Base-by-base conservation (phyloP, 306 rosid species). In the Acacia crassicarpa region DNA sequence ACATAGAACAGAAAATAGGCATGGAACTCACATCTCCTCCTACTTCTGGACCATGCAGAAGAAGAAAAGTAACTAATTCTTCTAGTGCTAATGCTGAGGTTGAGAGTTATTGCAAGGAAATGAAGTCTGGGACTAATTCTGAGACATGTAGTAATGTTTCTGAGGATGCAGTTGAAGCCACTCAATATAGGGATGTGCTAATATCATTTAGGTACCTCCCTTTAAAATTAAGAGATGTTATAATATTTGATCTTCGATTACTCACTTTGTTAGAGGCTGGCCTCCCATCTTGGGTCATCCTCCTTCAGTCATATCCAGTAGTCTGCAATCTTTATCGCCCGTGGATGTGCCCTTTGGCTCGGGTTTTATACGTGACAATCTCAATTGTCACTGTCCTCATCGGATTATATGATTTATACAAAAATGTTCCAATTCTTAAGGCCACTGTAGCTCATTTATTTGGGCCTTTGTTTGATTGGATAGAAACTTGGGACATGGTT, bases 391-490 rank as follows among this genome's bases (percentile, higher is more conserved):
- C 99, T 46, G 99, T 93, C 69, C 94, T 95, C 43, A 93, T 95
- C 80, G 99, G 99, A 84, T 93, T 95, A 76, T 95, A 91, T 75
- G 99, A 95, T 80, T 85, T 95, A 61, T 95, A 95, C 90, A 95
- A 95, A 83, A 95, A 95, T 85, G 98, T 95, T 84, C 99, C 99
- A 46, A 90, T 95, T 79, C 95, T 95, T 71, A 95, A 95, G 89
- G 96, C 88, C 80, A 88, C 99, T 65, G 98, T 94, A 23, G 89
- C 93, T 87, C 98, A 93, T 74, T 80, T 95, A 65, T 92, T 91
- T 85, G 99, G 99, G 65, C 99, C 99, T 25, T 90, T 95, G 67
- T 88, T 95, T 59, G 98, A 93, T 89, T 95, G 98, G 98, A 93
- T 95, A 80, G 99, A 95, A 85, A 89, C 90, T 81, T 92, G 98